A percentile compares a stretch with the other conserved stretches of the same genome.
Conservation (phyloP, 2,329 filamentous ascomycete species). For the Cryphonectria radicalis region DNA sequence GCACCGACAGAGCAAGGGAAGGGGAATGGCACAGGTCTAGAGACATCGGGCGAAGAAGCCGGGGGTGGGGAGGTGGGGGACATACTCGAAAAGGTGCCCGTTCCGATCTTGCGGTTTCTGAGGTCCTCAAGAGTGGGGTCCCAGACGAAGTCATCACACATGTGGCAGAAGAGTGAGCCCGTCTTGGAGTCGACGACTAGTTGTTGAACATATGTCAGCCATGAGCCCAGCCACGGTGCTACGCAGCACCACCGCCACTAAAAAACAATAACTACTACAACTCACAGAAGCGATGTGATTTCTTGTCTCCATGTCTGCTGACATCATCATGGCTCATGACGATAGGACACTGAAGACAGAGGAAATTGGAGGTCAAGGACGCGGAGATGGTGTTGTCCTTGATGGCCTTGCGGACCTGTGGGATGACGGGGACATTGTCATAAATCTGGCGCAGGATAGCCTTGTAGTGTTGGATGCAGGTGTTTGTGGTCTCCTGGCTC, state of each 20-base stretch:
- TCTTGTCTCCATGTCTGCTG: constrained; percentile 68
- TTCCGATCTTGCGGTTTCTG: constrained; percentile 70
- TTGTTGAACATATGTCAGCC: constrained; percentile 35
- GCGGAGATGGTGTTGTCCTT: constrained; percentile 60
- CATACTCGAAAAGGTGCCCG: constrained; percentile 67
- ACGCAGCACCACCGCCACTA: background rate
- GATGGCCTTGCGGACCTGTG: constrained; percentile 65
- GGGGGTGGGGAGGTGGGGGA: constrained; percentile 11
- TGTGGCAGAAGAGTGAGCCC: constrained; percentile 77
- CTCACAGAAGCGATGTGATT: constrained; percentile 75
- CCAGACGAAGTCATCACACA: constrained; percentile 83
- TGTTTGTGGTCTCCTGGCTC: constrained; percentile 67
- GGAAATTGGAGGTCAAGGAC: constrained; percentile 69
- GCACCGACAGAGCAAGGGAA: background rate
- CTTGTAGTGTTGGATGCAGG: constrained; percentile 73
- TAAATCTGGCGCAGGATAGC: constrained; percentile 72
- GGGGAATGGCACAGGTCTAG: background rate
- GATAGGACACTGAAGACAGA: constrained; percentile 74
- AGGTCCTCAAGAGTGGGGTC: constrained; percentile 80
- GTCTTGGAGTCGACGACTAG: constrained; percentile 77
- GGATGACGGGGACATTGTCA: constrained; percentile 66
- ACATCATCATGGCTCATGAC: constrained; percentile 70
- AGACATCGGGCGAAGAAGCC: background rate
- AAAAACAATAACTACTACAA: constrained; percentile 35
- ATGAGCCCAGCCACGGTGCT: background rate